Evolutionary conservation across 352 stramenopile genomes (phyloP), one percentile per base, ranked within the genome.

Genomic region (Globisporangium spinosum): DNA sequence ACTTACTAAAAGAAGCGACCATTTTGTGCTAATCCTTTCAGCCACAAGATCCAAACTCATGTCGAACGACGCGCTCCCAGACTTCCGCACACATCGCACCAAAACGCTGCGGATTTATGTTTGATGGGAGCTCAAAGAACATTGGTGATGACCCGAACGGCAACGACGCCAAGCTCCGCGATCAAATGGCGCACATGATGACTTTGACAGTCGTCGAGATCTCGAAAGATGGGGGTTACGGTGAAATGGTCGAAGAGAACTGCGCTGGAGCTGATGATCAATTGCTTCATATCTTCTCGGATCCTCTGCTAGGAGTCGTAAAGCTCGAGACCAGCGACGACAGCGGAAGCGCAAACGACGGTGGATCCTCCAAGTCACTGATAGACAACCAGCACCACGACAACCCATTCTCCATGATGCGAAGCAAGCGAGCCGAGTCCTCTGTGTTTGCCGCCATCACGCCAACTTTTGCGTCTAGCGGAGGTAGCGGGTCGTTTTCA

Each of bases 251-350:
- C 3, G 81, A 85, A 47, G 85, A 86, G 3, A 81, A 73, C 60
- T 88, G 77, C 22, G 67, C 70, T 10, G 79, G 74, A 6, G 71
- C 70, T 7, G 82, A 91, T n/a, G 78, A 90, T 23, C 77, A 77
- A 25, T 60, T 91, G 38, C 70, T 92, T 5, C 80, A 92, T 64
- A 67, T 91, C 47, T 94, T 91, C 62, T 89, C 85, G 0, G 85
- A 83, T 2, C 85, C 85, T 2, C 61, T 91, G 13, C 79, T 94
- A 20, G 81, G 85, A 2, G 67, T 94, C 23, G 82, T 89, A 32
- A 81, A 82, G 27, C 89, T 82, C 40, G 76, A 89, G 55, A 68
- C 75, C 17, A 65, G 67, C 3, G 62, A 63, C 22, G 74, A 70
- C 47, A 64, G 59, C 17, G 51, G 65, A 35, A 34, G 51, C 3